Evolutionary conservation across 2,329 filamentous ascomycete species (phyloP), one percentile per base, ranked within the genome.

Genomic region (Scedosporium minutisporum): DNA sequence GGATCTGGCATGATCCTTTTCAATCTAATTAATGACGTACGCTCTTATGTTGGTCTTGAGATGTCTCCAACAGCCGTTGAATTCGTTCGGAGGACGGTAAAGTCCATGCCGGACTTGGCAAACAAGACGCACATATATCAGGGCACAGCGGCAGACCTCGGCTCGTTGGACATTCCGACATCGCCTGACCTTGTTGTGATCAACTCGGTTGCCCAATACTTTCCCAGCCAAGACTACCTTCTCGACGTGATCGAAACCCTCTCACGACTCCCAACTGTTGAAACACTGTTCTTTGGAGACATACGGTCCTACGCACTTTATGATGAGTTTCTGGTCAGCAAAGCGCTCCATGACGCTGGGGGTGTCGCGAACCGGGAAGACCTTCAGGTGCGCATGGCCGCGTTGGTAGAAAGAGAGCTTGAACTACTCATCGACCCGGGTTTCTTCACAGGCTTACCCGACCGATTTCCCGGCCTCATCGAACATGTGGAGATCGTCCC

Each of bases 1-100:
- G 72, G 71, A 1, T 63, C 67, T 0, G 71, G 72, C 0, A 73
- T 72, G 71, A 69, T 72, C 6, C 63, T 73, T 0, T 72, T 73
- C 63, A 72, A 71, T 21, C 57, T 73, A 16, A 58, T 18, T 0
- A 1, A 62, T 7, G 41, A 25, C 1, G 6, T 73, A 21, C 16
- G 66, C 2, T 68, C 60, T 16, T 73, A 73, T 16, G 23, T 69
- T 7, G 72, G 71, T 0, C 61, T 73, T 12, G 72, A 73, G 0
- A 70, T 69, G 0, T 68, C 71, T 3, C 6, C 46, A 2, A 57
- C 33, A 6, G 71, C 69, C 0, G 66, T 65, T 0, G 59, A 64
- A 0, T 73, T 71, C 18, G 64, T 70, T 12, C 65, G 25, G 10
- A 62, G 58, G 2, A 61, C 63, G 1, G 62, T 63, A 14, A 63